These are phyloP conservation scores for Solanum chacoense DNA, from an alignment of 305 asterid species.

Conservation along the genomic window DNA sequence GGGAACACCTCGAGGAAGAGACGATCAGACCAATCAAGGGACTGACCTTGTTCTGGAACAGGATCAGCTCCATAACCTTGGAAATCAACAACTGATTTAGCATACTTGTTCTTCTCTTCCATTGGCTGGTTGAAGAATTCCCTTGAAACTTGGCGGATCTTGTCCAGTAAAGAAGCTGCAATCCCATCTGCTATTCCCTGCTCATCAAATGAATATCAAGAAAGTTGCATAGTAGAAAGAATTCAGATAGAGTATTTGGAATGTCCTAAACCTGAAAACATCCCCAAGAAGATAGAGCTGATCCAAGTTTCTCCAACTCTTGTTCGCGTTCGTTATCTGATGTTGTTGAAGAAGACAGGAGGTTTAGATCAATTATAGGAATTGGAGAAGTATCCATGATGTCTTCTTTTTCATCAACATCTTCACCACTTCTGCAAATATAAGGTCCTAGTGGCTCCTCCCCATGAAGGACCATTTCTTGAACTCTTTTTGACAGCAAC, in stretches of 20 bases:
- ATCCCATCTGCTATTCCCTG: conserved; percentile 45
- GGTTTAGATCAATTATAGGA: conserved; percentile 32
- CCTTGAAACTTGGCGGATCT: conserved; percentile 19
- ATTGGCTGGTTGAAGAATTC: conserved; percentile 36
- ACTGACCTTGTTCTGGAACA: conserved; percentile 42
- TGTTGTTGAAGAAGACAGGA: neutral
- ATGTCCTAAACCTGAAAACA: conserved; percentile 36
- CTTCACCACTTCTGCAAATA: conserved; percentile 17
- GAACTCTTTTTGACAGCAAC: conserved; percentile 39
- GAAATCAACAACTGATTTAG: conserved; percentile 29
- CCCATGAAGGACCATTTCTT: conserved; percentile 40
- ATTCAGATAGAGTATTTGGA: neutral
- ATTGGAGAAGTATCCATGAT: conserved; percentile 6
- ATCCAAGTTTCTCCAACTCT: conserved; percentile 26
- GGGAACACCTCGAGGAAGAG: conserved; percentile 25
- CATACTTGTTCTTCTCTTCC: conserved; percentile 43
- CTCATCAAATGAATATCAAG: neutral
- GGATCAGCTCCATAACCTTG: conserved; percentile 62
- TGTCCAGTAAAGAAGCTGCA: conserved; percentile 23
- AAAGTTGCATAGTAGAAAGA: neutral
- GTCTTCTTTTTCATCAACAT: conserved; percentile 1
- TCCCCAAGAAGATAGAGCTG: conserved; percentile 41
- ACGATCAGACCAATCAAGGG: conserved; percentile 56
- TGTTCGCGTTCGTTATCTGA: conserved; percentile 5
- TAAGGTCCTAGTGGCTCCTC: conserved; percentile 39